Evolutionary conservation across 164 flowering plant species (phyloP).

Genomic region (Euptelea pleiosperma): DNA sequence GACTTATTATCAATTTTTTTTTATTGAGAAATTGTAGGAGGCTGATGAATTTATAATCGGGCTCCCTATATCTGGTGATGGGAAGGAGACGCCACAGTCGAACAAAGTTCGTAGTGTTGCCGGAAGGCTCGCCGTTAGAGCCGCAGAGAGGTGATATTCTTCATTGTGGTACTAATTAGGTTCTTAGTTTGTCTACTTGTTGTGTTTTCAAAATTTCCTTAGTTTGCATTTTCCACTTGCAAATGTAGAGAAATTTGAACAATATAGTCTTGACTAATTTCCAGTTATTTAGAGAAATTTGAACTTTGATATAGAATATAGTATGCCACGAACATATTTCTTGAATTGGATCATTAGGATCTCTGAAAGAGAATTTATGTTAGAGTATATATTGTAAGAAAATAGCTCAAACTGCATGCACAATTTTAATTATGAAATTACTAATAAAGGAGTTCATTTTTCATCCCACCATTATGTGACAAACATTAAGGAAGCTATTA

Average conservation of each 20-base stretch:
- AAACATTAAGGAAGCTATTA: too few species aligned
- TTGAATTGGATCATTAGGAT: too few species aligned
- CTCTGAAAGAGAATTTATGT: too few species aligned
- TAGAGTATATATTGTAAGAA: too few species aligned
- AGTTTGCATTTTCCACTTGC: background rate
- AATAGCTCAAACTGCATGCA: too few species aligned
- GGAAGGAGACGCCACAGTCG: constrained; percentile 76
- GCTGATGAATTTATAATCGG: constrained; percentile 88
- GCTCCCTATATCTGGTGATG: constrained; percentile 66
- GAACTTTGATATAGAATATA: too few species aligned
- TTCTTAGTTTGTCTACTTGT: background rate
- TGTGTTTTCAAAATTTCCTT: background rate
- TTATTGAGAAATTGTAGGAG: constrained; percentile 42
- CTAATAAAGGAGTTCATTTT: too few species aligned
- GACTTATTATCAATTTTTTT: too few species aligned
- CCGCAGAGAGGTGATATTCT: constrained; percentile 66
- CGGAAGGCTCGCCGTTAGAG: constrained; percentile 75
- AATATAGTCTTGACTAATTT: background rate
- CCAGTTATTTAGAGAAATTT: background rate
- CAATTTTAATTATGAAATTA: too few species aligned
- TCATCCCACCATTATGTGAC: too few species aligned
- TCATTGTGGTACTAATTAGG: constrained; percentile 46
- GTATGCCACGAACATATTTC: too few species aligned
- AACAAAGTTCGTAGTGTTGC: constrained; percentile 83
- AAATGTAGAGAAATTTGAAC: background rate